Evolutionary conservation across 1,139 yeast species (phyloP).

Genomic region (Hyphopichia buzzinii): DNA sequence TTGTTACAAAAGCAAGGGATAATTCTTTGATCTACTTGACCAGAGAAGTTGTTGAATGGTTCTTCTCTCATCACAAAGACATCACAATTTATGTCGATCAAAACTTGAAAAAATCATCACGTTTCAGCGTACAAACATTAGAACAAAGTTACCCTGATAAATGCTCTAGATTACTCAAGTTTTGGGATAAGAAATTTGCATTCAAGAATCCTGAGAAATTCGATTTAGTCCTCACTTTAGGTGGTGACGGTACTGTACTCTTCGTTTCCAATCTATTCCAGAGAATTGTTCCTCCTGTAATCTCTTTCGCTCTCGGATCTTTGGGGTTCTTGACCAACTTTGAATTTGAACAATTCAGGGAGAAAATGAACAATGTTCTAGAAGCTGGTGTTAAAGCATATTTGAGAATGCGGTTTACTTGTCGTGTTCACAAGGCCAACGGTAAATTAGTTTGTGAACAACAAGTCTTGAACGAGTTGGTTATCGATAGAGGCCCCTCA

Average conservation of each 20-base stretch:
- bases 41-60: constrained; percentile 77
- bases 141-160: constrained; percentile 36
- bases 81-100: constrained; percentile 70
- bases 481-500: constrained; percentile 84
- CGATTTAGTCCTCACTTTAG: constrained; percentile 76
- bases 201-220: constrained; percentile 56
- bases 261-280: constrained; percentile 80
- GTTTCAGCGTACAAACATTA: constrained; percentile 55
- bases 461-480: constrained; percentile 80
- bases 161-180: constrained; percentile 47
- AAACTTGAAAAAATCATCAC: constrained; percentile 55
- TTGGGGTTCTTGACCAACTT: constrained; percentile 81
- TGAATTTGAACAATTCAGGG: constrained; percentile 66
- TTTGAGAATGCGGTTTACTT: constrained; percentile 77
- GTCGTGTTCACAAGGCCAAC: constrained; percentile 57
- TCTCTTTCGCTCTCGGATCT: constrained; percentile 77
- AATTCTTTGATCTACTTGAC: constrained; percentile 72
- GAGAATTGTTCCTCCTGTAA: constrained; percentile 81
- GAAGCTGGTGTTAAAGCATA: constrained; percentile 75
- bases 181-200: constrained; percentile 67
- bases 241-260: constrained; percentile 90
- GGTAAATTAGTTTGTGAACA: constrained; percentile 66
- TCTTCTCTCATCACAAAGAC: constrained; percentile 45
- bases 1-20: constrained; percentile 85
- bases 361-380: constrained; percentile 52